Base-by-base conservation (phyloP, 176 grass and related monocot genomes). In the Cenchrus fungigraminus region DNA sequence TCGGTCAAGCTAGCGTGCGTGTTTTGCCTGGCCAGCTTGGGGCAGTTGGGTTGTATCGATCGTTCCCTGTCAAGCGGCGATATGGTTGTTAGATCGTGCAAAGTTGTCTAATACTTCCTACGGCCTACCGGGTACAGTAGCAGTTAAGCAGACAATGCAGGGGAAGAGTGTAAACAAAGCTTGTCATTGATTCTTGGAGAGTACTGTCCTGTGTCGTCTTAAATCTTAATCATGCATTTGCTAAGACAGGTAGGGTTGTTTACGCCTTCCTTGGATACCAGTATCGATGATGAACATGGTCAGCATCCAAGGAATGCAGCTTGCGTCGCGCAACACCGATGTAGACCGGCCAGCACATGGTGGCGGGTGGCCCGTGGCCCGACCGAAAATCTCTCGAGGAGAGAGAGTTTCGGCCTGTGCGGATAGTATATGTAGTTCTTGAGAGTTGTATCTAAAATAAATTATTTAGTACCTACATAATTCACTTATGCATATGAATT, bases 71-170 rank as follows among this genome's bases (percentile, higher is more conserved):
- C 5, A 50, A 69, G 64, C 74, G n/a, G 25, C 59, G 47, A 15
- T 15, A 40, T 10, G 74, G 74, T 78, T 10, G 83, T 77, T 85
- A 68, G 83, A 47, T 85, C 72, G 59, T 8, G 78, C 46, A 44
- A 22, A 22, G 43, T 40, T 40, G 37, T 40, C 37, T 28, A 49
- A 5, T 2, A 0, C 17, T 66, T 1, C 1, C 19, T 67, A 80
- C 29, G 78, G 77, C 37, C 37, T 40, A 40, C 37, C 3, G 37
- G 37, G 37, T 40, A 40, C 37, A 4, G 25, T 78, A 4, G 61
- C 16, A 2, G 59, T 53, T 65, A n/a, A 28, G 37, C 5, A 17
- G 56, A 79, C 66, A 63, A 37, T 6, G 61, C 19, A 44, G 14
- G 67, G 15, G 8, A 12, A 34, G 53, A 6, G 53, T 60, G 64